A percentile compares a stretch with the other conserved stretches of the same genome.
Evolutionary conservation across 495 filamentous ascomycete genomes (phyloP).

Genomic region (Achaetomiella virescens): DNA sequence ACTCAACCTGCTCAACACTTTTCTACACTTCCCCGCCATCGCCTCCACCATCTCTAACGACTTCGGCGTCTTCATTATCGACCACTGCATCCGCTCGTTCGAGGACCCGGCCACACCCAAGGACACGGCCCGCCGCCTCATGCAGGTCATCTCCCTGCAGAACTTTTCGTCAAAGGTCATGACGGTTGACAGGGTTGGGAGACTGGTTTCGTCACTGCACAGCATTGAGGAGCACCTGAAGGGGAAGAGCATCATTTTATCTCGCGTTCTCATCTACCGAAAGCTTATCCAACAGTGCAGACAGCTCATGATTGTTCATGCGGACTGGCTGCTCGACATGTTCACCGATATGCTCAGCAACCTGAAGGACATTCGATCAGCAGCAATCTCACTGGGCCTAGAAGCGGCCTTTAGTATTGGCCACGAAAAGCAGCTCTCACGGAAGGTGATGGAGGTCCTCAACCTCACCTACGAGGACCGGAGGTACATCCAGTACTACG

Average conservation of each 20-base stretch:
- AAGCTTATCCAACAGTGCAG: conserved; percentile 64
- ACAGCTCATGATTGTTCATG: conserved; percentile 54
- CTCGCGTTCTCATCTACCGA: conserved; percentile 69
- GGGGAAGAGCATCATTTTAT: conserved; percentile 69
- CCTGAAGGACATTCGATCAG: conserved; percentile 64
- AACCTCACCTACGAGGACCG: conserved; percentile 50
- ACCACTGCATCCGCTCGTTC: conserved; percentile 66
- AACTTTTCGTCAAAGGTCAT: conserved; percentile 69
- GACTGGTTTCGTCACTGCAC: conserved; percentile 61
- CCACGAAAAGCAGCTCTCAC: conserved; percentile 55
- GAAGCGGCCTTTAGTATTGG: conserved; percentile 60
- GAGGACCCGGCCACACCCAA: conserved; percentile 56
- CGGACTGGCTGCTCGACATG: conserved; percentile 75
- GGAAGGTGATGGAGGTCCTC: conserved; percentile 60
- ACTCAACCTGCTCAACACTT: conserved; percentile 63
- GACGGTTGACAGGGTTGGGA: conserved; percentile 58
- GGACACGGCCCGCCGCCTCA: conserved; percentile 64
- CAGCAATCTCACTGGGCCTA: conserved; percentile 68
- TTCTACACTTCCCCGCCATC: conserved; percentile 63
- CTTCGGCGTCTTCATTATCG: conserved; percentile 71
- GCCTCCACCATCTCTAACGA: conserved; percentile 62
- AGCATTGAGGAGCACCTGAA: conserved; percentile 65
- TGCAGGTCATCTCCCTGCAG: conserved; percentile 70
- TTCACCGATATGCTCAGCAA: conserved; percentile 73
- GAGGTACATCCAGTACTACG: conserved; percentile 57